Base-by-base conservation (phyloP, 2,329 filamentous ascomycete species). In the Hypocreales sp. region DNA sequence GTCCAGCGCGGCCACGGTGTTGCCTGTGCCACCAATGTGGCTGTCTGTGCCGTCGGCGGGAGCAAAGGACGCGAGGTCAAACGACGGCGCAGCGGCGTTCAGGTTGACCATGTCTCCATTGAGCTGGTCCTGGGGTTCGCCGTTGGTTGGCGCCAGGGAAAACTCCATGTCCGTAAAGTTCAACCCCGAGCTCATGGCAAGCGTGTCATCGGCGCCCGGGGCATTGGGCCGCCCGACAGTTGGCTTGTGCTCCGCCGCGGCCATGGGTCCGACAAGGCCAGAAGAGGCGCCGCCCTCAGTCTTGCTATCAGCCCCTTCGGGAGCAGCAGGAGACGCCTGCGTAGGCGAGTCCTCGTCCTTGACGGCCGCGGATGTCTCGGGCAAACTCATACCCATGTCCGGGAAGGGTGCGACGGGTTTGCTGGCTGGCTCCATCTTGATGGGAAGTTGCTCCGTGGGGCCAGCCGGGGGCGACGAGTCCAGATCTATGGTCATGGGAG, bases 81-180 rank as follows among this genome's bases (percentile, higher is more conserved):
- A 64, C 5, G 56, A 49, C 6, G 51, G 42, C 31, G 58, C 58
- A 29, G 45, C 43, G 9, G 39, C 27, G 13, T 36, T 39, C 16
- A 38, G 20, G 17, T 29, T 23, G 6, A 26, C 12, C 15, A 8
- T 26, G 6, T 30, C 25, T 13, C 23, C 20, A 14, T 14, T 30
- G 11, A 41, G 32, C 24, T 46, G 41, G 17, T 30, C 36, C 13
- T 50, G 36, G 15, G 34, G 25, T 35, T 44, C 45, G 30, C 45
- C 45, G 26, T 46, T 50, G 7, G 54, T 35, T 1, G 64, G 60
- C 2, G 60, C 65, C 5, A 69, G 48, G 0, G 61, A 58, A 35
- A 71, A 71, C 20, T 64, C 56, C 62, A 69, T 69, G 35, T 69
- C 55, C 10, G 66, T 69, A 37, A 69, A 71, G 34, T 59, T 59